Evolutionary conservation across 2,329 filamentous ascomycete species (phyloP).

Genomic region (Cercospora janseana): DNA sequence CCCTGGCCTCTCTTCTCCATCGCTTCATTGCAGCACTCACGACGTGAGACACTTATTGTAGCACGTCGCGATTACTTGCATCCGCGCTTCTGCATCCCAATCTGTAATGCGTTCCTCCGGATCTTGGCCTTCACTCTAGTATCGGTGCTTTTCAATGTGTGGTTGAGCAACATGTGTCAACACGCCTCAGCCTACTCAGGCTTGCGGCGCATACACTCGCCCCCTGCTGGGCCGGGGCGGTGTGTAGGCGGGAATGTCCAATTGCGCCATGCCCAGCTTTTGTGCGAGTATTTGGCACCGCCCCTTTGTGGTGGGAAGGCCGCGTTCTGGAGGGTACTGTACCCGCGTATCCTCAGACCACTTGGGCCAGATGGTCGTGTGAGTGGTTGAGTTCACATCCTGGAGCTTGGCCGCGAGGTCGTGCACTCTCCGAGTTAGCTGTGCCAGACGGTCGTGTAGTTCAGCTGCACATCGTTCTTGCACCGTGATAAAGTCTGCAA

Average conservation of each 20-base stretch:
- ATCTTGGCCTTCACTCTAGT: too few species aligned
- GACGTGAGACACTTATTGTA: too few species aligned
- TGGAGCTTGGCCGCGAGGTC: slow-evolving; percentile 4
- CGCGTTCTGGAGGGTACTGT: background rate
- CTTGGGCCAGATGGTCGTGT: background rate
- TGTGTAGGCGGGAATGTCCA: background rate
- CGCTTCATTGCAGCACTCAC: too few species aligned
- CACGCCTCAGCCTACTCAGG: background rate
- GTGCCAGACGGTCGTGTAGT: slow-evolving; percentile 1
- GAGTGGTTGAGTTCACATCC: background rate
- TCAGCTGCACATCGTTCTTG: slow-evolving; percentile 7
- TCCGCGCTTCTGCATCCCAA: too few species aligned
- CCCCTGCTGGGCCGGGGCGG: background rate
- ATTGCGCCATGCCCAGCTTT: background rate
- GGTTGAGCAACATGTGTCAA: background rate
- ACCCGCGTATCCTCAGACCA: background rate
- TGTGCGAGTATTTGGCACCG: slow-evolving; percentile 2
- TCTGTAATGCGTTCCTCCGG: too few species aligned
- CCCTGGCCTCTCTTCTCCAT: too few species aligned
- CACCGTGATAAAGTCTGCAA: slow-evolving; percentile 1
- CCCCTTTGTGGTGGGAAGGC: background rate
- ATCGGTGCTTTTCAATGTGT: too few species aligned
- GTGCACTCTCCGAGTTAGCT: slow-evolving; percentile 1
- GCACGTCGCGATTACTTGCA: too few species aligned
- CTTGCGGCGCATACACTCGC: background rate